These are phyloP conservation scores for Pichia sp. DNA, from an alignment of 1,139 yeast genomes.

Conservation along the genomic window DNA sequence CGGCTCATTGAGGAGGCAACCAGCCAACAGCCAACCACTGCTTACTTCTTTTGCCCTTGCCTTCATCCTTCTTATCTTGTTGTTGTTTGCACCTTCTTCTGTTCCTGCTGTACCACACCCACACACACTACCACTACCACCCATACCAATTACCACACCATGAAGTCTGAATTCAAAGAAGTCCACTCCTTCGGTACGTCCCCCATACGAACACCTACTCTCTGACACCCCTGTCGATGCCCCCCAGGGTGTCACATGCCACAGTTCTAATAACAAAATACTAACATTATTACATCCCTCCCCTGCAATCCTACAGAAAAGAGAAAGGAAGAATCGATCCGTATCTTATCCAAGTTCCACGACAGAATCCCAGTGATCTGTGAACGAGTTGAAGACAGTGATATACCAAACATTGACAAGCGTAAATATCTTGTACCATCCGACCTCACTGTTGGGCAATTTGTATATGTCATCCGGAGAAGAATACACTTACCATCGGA, in stretches of 20 bases:
- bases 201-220: not conserved
- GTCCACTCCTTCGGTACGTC: constrained; percentile 82
- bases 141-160: constrained; percentile 24
- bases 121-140: too few relatives aligned
- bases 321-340: constrained; percentile 93
- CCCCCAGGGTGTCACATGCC: too few relatives aligned
- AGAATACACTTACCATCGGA: constrained; percentile 95
- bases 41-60: too few relatives aligned
- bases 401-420: constrained; percentile 94
- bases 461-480: constrained; percentile 95
- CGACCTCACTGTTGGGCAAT: constrained; percentile 96
- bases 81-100: too few relatives aligned
- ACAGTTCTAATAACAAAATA: not conserved
- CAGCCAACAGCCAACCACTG: too few relatives aligned
- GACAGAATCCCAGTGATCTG: constrained; percentile 97
- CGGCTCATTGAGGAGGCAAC: too few relatives aligned
- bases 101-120: too few relatives aligned
- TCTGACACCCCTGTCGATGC: not conserved
- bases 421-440: constrained; percentile 96
- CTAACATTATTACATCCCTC: constrained; percentile 1
- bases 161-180: constrained; percentile 94
- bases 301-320: constrained; percentile 51
- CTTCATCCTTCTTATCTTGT: too few relatives aligned
- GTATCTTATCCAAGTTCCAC: constrained; percentile 84
- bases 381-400: constrained; percentile 96